A percentile compares a stretch with the other conserved stretches of the same genome.
These are phyloP conservation scores for Persicaria maculosa DNA, from an alignment of 148 eudicot genomes.

Conservation along the genomic window DNA sequence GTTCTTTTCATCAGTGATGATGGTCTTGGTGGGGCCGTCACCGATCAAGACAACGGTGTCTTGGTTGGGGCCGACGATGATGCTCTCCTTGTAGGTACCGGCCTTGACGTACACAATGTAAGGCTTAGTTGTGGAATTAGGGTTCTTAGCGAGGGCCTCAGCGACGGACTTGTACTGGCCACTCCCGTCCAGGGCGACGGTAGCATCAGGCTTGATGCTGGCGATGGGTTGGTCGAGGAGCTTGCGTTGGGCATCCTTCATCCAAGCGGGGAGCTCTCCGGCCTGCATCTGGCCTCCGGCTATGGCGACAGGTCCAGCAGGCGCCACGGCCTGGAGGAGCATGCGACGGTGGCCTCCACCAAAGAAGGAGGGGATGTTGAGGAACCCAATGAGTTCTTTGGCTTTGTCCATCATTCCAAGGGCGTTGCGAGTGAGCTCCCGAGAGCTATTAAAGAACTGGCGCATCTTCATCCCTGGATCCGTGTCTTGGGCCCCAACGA, in stretches of 20 bases:
- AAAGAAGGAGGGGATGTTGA: no score
- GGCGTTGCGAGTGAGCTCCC: constrained; percentile 45
- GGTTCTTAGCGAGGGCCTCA: constrained; percentile 40
- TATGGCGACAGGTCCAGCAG: not conserved
- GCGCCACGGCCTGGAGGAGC: not conserved
- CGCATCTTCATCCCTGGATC: constrained; percentile 43
- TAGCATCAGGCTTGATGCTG: constrained; percentile 27
- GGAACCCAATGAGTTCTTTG: not conserved
- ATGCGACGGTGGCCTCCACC: constrained; percentile 15
- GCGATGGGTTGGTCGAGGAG: constrained; percentile 15
- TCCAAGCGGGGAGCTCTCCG: constrained; percentile 22
- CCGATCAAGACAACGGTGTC: not conserved
- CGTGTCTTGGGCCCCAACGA: constrained; percentile 44
- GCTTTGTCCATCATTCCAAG: constrained; percentile 37
- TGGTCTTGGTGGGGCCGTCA: constrained; percentile 35
- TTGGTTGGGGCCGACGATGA: not conserved
- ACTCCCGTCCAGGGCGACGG: constrained; percentile 66
- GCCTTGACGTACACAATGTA: constrained; percentile 40
- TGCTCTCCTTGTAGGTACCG: not conserved
- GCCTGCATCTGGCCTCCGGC: constrained; percentile 7
- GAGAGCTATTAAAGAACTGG: constrained; percentile 27
- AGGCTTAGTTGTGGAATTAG: constrained; percentile 14
- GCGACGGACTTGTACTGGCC: constrained; percentile 48
- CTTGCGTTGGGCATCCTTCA: constrained; percentile 7
- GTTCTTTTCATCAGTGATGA: not conserved